These are phyloP conservation scores for Cinchona pubescens DNA, from an alignment of 257 asterid genomes.

Conservation along the genomic window DNA sequence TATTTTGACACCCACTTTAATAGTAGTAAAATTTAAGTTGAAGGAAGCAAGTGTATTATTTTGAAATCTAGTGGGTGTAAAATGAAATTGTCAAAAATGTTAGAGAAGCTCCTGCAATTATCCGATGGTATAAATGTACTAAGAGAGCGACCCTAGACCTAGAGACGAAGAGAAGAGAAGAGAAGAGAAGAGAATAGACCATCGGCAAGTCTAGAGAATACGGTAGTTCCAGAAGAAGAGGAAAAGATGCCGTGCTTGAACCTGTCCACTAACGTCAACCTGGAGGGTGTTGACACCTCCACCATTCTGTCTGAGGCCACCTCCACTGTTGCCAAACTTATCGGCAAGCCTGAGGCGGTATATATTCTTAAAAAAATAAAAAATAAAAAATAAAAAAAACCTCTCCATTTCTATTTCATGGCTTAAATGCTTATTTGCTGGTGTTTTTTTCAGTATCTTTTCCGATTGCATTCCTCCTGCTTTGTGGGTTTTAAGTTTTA, in stretches of 20 bases:
- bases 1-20: too few species aligned
- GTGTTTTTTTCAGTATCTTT: not conserved
- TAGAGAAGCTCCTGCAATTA: too few species aligned
- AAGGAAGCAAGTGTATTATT: too few species aligned
- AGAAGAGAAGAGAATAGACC: too few species aligned
- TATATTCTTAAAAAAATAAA: constrained; percentile 31
- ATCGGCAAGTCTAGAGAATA: not conserved
- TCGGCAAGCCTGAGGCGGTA: constrained; percentile 93
- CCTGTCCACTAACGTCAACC: constrained; percentile 81
- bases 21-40: too few species aligned
- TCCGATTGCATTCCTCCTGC: not conserved
- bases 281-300: constrained; percentile 80
- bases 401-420: not conserved
- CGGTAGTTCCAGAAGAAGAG: too few species aligned
- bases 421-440: not conserved
- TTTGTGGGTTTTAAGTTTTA: not conserved
- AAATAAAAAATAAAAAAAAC: too few species aligned
- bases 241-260: constrained; percentile 88
- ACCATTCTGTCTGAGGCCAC: constrained; percentile 85
- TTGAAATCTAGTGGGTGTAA: too few species aligned
- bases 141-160: too few species aligned
- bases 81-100: too few species aligned
- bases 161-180: not conserved
- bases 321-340: constrained; percentile 76
- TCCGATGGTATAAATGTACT: too few species aligned